A percentile compares a stretch with the other conserved stretches of the same genome.
Evolutionary conservation across 2,329 filamentous ascomycete genomes (phyloP).

Genomic region (Mollisiaceae sp.): DNA sequence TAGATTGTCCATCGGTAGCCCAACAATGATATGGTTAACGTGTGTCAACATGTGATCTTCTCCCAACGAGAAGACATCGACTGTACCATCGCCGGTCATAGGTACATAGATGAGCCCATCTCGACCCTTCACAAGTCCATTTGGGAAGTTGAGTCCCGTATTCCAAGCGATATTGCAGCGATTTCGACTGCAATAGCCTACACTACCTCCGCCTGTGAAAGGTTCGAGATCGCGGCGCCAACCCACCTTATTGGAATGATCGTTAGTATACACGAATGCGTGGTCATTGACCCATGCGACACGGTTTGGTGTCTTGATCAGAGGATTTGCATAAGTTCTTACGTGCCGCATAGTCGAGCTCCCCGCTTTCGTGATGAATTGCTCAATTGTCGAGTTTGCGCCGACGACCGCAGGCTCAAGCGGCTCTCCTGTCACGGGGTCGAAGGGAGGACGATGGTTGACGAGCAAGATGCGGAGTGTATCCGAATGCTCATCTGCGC

Average conservation of each 20-base stretch:
- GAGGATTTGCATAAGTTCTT: slow-evolving; percentile 40
- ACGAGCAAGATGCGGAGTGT: slow-evolving; percentile 42
- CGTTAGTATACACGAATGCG: slow-evolving; percentile 46
- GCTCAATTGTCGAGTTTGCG: slow-evolving; percentile 46
- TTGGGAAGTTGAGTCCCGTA: slow-evolving; percentile 40
- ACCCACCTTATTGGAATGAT: slow-evolving; percentile 43
- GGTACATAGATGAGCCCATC: slow-evolving; percentile 46
- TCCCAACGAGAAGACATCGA: slow-evolving; percentile 37
- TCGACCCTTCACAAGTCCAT: slow-evolving; percentile 41
- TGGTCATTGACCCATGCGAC: slow-evolving; percentile 43
- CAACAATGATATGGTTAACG: slow-evolving; percentile 37
- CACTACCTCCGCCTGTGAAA: slow-evolving; percentile 40
- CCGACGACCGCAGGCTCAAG: slow-evolving; percentile 42
- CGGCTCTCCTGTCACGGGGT: slow-evolving; percentile 40
- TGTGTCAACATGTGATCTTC: slow-evolving; percentile 29
- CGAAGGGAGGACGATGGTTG: slow-evolving; percentile 44
- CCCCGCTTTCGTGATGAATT: slow-evolving; percentile 40
- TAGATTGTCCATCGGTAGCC: slow-evolving; percentile 45
- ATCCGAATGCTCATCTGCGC: slow-evolving; percentile 32
- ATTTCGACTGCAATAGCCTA: slow-evolving; percentile 40
- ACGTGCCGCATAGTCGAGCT: slow-evolving; percentile 41
- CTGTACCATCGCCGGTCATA: slow-evolving; percentile 34
- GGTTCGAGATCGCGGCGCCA: slow-evolving; percentile 37
- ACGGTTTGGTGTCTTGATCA: slow-evolving; percentile 45
- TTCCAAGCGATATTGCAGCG: slow-evolving; percentile 39